These are phyloP conservation scores for Fusarium sterilihyphosum DNA, from an alignment of 2,329 filamentous ascomycete species.

Conservation along the genomic window DNA sequence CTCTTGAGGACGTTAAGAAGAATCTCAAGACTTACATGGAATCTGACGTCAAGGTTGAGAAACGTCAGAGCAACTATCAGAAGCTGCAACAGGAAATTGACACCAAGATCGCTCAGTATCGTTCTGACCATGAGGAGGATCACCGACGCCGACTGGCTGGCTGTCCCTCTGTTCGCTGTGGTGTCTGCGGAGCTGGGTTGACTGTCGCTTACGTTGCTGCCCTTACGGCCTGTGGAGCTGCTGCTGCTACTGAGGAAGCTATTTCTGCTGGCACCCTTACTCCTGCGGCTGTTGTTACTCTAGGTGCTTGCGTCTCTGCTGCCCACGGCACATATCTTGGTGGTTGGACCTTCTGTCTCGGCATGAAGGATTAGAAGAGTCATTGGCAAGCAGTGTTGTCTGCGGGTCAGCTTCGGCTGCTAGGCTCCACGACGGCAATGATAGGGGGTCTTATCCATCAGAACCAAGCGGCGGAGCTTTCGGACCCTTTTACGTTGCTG, in stretches of 20 bases:
- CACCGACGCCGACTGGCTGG: not conserved
- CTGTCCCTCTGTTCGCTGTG: not conserved
- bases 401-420: no score
- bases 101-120: not conserved
- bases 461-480: not conserved
- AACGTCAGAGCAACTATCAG: not conserved
- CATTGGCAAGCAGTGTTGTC: not conserved
- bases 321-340: not conserved
- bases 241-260: not conserved
- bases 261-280: not conserved
- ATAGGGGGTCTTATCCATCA: no score
- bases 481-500: not conserved
- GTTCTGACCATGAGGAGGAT: not conserved
- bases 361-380: not conserved
- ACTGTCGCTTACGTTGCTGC: not conserved
- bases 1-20: not conserved
- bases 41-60: not conserved
- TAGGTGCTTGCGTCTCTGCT: not conserved
- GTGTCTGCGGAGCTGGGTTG: not conserved
- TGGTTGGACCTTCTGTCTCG: not conserved
- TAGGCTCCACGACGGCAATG: not conserved
- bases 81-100: slow-evolving; percentile 2
- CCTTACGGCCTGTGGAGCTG: not conserved
- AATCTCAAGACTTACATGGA: not conserved
- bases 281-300: not conserved